Percentiles rank a stretch among this genome's conserved stretches.
Conservation (phyloP, 1,284 basidiomycete genomes). For the Kwoniella shivajii region DNA sequence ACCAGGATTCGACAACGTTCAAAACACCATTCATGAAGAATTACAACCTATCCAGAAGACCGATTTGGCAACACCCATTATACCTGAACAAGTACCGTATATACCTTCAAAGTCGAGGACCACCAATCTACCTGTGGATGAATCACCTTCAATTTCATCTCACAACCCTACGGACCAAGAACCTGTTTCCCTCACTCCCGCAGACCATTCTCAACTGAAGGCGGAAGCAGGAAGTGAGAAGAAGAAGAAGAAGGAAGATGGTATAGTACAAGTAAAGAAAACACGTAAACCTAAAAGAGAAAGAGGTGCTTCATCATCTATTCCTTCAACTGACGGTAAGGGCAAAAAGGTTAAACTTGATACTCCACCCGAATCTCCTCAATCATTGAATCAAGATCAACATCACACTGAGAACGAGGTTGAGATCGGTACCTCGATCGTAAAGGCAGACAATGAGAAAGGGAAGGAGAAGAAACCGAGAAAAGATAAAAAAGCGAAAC, state of each 20-base stretch:
- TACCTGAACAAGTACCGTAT: conserved; percentile 65
- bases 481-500: conserved; percentile 28
- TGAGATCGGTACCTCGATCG: no score
- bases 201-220: no score
- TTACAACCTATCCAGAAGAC: conserved; percentile 27
- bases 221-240: no score
- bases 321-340: conserved; percentile 3
- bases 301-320: conserved; percentile 2
- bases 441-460: no score
- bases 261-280: conserved; percentile 43
- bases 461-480: conserved; percentile 2
- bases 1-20: conserved; percentile 29
- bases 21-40: conserved; percentile 21
- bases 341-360: conserved; percentile 20
- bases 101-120: conserved; percentile 60
- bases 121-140: no score
- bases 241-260: conserved; percentile 21
- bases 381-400: no score
- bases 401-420: no score
- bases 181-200: no score
- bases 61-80: neutral
- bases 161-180: no score
- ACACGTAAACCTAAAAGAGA: conserved; percentile 28
- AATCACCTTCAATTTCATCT: no score
- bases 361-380: neutral